Evolutionary conservation across 2,329 filamentous ascomycete species (phyloP), one percentile per base, ranked within the genome.

Genomic region (Aureobasidium melanogenum): DNA sequence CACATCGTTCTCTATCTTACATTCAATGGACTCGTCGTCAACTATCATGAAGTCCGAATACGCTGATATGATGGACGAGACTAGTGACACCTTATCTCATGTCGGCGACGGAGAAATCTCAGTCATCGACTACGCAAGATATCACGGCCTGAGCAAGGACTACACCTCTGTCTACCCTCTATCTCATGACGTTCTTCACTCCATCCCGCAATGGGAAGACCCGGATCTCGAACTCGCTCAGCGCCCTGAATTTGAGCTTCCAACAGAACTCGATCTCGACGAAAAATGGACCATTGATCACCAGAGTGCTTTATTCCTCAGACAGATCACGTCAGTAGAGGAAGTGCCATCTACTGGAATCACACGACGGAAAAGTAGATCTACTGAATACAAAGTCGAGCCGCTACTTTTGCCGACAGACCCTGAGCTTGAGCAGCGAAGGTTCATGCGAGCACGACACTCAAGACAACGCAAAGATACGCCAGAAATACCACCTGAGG

Each of bases 91-190:
- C 14, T 26, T 14, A 4, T 43, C 39, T 9, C 28, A 46, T 26
- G 57, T 41, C 6, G 46, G 52, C 19, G 64, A 68, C 8, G 63
- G 64, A 24, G 72, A 75, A n/a, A 70, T 70, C 17, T 73, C 73
- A 22, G 65, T 77, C 7, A 68, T 80, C 8, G 75, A 79, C 19
- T 82, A 81, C 64, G 79, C 79, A 22, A 74, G 78, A 26, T 75
- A 73, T 52, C 69, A 80, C 62, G 73, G 73, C 3, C 70, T 81
- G 24, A 75, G 73, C 34, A 68, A 62, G 55, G 69, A 77, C 61
- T 75, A 75, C 66, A 68, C 67, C 4, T 66, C 66, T 5, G 65
- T 72, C 1, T 60, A 72, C 47, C 70, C 71, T 1, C 39, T 67
- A 3, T 26, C 66, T 10, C 44, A 64, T 44, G 58, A 68, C 43